Percentiles rank a stretch among this genome's conserved stretches.
phyloP scores from a whole-genome alignment of 352 stramenopile genomes.

The Discostella stelligera region DNA sequence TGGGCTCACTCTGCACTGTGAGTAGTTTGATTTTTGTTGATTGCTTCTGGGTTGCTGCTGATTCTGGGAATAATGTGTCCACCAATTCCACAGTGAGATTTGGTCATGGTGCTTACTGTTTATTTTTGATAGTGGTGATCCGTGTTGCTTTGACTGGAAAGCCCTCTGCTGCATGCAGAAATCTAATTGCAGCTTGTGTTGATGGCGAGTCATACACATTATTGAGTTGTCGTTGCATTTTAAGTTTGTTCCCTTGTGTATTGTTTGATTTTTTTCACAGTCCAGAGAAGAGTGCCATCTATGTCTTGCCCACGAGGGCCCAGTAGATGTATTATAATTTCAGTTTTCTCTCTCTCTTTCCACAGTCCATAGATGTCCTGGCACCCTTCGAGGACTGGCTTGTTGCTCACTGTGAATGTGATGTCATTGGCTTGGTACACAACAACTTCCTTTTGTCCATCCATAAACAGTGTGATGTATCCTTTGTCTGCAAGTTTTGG shows the following conservation, averaged over 20 bases:
- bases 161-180: slow-evolving; percentile 11
- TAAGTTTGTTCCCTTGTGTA: too few relatives aligned
- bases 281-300: too few relatives aligned
- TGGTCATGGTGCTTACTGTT: slow-evolving; percentile 27
- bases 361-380: neutral
- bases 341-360: neutral
- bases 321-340: too few relatives aligned
- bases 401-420: neutral
- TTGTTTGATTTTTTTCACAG: too few relatives aligned
- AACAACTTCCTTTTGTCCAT: neutral
- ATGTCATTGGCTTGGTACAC: neutral
- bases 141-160: slow-evolving; percentile 40
- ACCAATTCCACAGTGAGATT: slow-evolving; percentile 20
- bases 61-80: slow-evolving; percentile 25
- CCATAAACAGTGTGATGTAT: neutral
- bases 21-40: slow-evolving; percentile 45
- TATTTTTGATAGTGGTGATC: slow-evolving; percentile 23
- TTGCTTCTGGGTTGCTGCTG: slow-evolving; percentile 28
- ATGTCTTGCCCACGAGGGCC: too few relatives aligned
- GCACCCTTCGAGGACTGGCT: slow-evolving; percentile 1
- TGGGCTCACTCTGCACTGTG: too few relatives aligned
- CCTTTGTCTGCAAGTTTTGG: neutral
- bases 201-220: slow-evolving; percentile 32
- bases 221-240: too few relatives aligned
- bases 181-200: slow-evolving; percentile 3